Base-by-base conservation (phyloP, 352 stramenopile genomes). In the Paralagenidium karlingii region DNA sequence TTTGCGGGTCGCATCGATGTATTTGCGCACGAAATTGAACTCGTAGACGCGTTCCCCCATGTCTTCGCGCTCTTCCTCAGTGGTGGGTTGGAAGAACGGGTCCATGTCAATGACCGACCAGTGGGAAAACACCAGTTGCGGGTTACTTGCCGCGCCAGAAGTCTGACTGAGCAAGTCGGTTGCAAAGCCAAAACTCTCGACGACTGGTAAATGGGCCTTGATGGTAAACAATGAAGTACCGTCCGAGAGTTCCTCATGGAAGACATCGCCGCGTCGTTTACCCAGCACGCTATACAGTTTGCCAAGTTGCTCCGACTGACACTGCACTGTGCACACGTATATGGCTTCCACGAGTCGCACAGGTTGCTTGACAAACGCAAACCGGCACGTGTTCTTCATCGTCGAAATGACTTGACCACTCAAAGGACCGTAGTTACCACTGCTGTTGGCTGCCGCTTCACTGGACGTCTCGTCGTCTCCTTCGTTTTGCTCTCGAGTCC, bases 1-100 rank as follows among this genome's bases (percentile, higher is more conserved):
- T 53, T 94, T 94, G 29, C 94, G 82, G 24, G 97, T 80, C 8
- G 78, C 73, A 27, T 97, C 85, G 51, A 98, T 96, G 54, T 96
- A 96, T 34, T 88, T 81, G 37, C 94, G 65, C 20, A 96, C 92
- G 40, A 81, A 86, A 51, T 97, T 98, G 55, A 94, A 87, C 47
- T 90, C 83, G 52, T 89, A 82, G 10, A 91, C 58, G 24, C 67
- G 67, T 60, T 98, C 91, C 27, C 91, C 91, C 55, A 87, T 96
- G 47, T 98, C 94, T 61, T 98, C 92, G 34, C 91, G 77, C 60
- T 98, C 92, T 41, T 97, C 88, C 47, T 96, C 75, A 2, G 90
- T 96, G 36, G 86, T 92, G 20, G 93, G 91, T 47, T 96, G 91
- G 69, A 96, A 98, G 58, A 97, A 98, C 5, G 94, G 94, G 45